A percentile compares a stretch with the other conserved stretches of the same genome.
phyloP scores from a whole-genome alignment of 768 basidiomycete species.

The Kwoniella bestiolae region DNA sequence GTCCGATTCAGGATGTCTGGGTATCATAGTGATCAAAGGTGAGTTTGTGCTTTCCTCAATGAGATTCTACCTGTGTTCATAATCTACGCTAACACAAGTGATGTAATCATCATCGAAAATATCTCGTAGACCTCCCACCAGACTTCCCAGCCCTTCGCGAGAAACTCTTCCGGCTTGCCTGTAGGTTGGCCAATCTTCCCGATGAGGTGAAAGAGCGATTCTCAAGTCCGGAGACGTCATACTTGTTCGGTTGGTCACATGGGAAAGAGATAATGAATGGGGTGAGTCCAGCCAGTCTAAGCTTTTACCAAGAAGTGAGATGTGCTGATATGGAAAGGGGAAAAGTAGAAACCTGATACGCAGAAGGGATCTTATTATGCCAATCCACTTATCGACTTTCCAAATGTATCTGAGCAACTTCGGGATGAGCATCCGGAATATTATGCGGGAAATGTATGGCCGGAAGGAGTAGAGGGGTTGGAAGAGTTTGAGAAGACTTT shows the following conservation, averaged over 20 bases:
- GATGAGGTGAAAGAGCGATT: slow-evolving; percentile 72
- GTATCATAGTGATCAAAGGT: slow-evolving; percentile 52
- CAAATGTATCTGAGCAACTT: slow-evolving; percentile 67
- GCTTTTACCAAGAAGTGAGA: no score
- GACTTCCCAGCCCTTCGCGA: slow-evolving; percentile 69
- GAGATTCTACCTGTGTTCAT: neutral
- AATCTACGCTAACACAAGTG: neutral
- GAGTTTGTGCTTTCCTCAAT: slow-evolving; percentile 16
- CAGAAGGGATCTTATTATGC: slow-evolving; percentile 96
- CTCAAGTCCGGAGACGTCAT: slow-evolving; percentile 71
- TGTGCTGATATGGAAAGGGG: neutral
- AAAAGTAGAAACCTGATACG: slow-evolving; percentile 63
- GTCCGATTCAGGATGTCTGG: slow-evolving; percentile 47
- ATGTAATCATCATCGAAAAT: neutral
- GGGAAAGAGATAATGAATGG: slow-evolving; percentile 99
- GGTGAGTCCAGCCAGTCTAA: slow-evolving; percentile 31
- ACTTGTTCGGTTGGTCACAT: slow-evolving; percentile 98
- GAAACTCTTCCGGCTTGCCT: slow-evolving; percentile 72
- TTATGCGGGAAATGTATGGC: slow-evolving; percentile 88
- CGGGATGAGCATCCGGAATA: slow-evolving; percentile 74
- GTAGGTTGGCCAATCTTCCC: slow-evolving; percentile 74
- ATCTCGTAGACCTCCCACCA: slow-evolving; percentile 68
- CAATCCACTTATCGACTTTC: slow-evolving; percentile 71
- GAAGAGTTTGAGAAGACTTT: slow-evolving; percentile 85
- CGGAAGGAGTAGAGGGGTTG: slow-evolving; percentile 55